Percentiles rank a stretch among this genome's conserved stretches.
These are phyloP conservation scores for Scenedesmus sp. DNA, from an alignment of 163 green algal genomes.

Conservation along the genomic window DNA sequence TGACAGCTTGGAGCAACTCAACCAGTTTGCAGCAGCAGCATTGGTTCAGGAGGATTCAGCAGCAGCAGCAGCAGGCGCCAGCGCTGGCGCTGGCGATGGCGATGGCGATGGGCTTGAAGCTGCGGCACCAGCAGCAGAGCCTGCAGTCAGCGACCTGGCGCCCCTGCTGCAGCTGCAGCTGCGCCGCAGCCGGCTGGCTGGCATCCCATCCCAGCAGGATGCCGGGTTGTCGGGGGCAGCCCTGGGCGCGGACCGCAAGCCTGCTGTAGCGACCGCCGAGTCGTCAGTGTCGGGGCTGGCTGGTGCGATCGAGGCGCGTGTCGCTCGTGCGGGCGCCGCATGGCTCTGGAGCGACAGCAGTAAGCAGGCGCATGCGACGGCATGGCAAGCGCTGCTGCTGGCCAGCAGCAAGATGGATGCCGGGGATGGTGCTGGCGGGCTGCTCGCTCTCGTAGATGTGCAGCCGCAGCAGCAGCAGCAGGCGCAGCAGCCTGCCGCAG, in stretches of 20 bases:
- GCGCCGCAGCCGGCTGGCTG: constrained; percentile 7
- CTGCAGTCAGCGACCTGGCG: not conserved
- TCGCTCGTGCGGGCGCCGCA: constrained; percentile 13
- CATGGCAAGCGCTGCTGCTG: constrained; percentile 22
- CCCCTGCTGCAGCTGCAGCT: constrained; percentile 32
- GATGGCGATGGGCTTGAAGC: not conserved
- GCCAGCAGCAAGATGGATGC: constrained; percentile 39
- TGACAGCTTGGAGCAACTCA: constrained; percentile 31
- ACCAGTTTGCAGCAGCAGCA: constrained; percentile 17
- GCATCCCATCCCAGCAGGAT: not conserved
- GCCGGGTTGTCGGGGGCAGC: not conserved
- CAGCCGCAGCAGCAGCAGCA: not conserved
- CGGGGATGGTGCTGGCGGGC: not conserved
- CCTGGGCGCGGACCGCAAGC: not conserved
- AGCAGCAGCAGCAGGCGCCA: not conserved
- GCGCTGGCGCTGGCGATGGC: too few species aligned
- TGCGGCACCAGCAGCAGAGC: not conserved
- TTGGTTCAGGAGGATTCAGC: not conserved
- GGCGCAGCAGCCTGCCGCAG: constrained; percentile 4
- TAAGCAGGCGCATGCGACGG: not conserved
- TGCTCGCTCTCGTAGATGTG: constrained; percentile 37
- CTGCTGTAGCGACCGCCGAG: constrained; percentile 31
- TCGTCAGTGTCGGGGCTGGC: constrained; percentile 26
- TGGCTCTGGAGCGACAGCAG: constrained; percentile 45
- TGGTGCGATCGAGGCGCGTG: constrained; percentile 28